Conservation (phyloP, 768 basidiomycete species). For the Lactarius trivialis region DNA sequence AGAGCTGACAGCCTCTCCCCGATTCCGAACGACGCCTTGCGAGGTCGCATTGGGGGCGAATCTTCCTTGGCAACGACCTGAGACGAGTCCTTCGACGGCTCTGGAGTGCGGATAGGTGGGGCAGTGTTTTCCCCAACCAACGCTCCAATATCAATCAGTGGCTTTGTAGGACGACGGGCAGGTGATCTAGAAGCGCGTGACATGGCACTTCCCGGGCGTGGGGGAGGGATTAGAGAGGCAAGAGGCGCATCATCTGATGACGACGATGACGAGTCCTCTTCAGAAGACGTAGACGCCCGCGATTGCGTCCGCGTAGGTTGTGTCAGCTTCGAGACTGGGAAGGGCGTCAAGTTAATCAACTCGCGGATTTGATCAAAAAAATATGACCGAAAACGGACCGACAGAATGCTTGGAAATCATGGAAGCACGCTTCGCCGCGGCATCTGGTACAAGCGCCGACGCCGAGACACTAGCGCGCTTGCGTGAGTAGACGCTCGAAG, state of each 20-base stretch:
- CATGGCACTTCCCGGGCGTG: conserved; percentile 56
- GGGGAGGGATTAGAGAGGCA: conserved; percentile 52
- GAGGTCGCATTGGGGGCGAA: not conserved
- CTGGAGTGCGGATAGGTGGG: conserved; percentile 2
- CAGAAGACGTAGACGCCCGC: conserved; percentile 23
- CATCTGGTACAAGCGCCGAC: conserved; percentile 48
- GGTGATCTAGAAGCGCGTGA: conserved; percentile 26
- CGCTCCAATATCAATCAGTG: conserved; percentile 36
- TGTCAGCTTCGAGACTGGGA: not conserved
- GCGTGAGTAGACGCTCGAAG: conserved; percentile 28
- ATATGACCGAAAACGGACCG: conserved; percentile 1
- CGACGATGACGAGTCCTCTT: conserved; percentile 22
- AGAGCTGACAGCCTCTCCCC: conserved; percentile 19
- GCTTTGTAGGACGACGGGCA: conserved; percentile 35
- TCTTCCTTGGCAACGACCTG: not conserved
- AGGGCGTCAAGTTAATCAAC: not conserved
- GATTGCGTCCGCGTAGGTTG: conserved; percentile 21
- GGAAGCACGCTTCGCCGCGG: conserved; percentile 48
- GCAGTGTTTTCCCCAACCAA: conserved; percentile 7
- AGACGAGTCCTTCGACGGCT: not conserved
- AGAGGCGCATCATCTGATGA: conserved; percentile 52
- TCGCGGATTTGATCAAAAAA: not conserved
- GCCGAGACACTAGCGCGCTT: conserved; percentile 52
- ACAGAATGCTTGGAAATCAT: conserved; percentile 19
- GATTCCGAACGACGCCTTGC: conserved; percentile 18